Base-by-base conservation (phyloP, 139 green algal species). In the Ostreobium quekettii region DNA sequence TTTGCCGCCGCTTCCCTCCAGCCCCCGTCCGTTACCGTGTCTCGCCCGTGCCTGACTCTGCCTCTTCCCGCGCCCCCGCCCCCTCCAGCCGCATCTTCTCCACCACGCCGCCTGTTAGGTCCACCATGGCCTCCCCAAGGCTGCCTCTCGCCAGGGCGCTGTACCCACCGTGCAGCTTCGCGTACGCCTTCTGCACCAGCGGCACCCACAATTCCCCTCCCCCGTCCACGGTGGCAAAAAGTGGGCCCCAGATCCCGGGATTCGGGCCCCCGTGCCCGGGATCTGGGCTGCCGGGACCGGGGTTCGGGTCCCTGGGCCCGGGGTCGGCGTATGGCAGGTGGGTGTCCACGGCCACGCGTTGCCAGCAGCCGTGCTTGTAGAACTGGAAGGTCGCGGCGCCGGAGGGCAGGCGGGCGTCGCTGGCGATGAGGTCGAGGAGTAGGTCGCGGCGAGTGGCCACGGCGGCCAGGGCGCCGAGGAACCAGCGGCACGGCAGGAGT, bases 281-380 rank as follows among this genome's bases (percentile, higher is more conserved):
- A n/a, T n/a, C n/a, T n/a, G n/a, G n/a, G n/a, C n/a, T n/a, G n/a
- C n/a, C n/a, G n/a, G n/a, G n/a, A n/a, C n/a, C n/a, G n/a, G n/a
- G n/a, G n/a, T n/a, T n/a, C n/a, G n/a, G n/a, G n/a, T n/a, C n/a
- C n/a, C n/a, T n/a, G n/a, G n/a, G n/a, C 11, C 42, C 42, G 11
- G 42, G 11, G 42, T 53, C 19, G 11, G 42, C 42, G 39, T 62
- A 75, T 19, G 74, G 74, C 59, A 80, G 64, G 69, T 60, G 71
- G 58, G 74, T 80, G 63, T 80, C 74, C 7, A 74, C 26, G 30
- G 48, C 68, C 32, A 75, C 73, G 38, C 64, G 42, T 36, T 86
- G 81, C 81, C 81, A 87, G 56, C 70, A 80, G 36, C 81, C 81
- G 58, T 84, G 81, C 68, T 87, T 87, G 73, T 83, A 87, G 71